Evolutionary conservation across 83 land plant genomes (phyloP), one percentile per base, ranked within the genome.

Genomic region (Thuja plicata): DNA sequence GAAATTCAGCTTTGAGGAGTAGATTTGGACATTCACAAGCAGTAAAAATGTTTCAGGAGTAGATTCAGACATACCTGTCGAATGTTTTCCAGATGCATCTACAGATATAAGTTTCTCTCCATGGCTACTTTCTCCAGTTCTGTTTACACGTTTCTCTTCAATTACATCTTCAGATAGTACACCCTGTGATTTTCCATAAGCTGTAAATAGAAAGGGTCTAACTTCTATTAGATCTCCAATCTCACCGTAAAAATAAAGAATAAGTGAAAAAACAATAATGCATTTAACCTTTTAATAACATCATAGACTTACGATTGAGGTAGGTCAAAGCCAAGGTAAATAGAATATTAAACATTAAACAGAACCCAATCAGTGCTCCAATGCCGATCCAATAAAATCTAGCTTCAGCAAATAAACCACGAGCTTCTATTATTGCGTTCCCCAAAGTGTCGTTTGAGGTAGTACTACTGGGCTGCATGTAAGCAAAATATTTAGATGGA

Each of bases 331-430:
- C 87, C 11, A 87, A 73, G 52, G 50, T 82, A 78, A 87, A 93
- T 16, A 91, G 40, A 87, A 86, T 74, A 84, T 93, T 93, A 66
- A 92, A 92, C 0, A 88, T 32, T 12, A 93, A 32, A 9, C 84
- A 66, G 73, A 86, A 93, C 50, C 93, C 94, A 78, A 90, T 16
- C 88, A 90, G 45, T 73, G 90, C 91, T 8, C 88, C 94, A 19
- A 90, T 81, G 17, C 94, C 93, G 84, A 91, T 87, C 94, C 94
- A 93, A 60, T 88, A 91, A 91, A 93, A 91, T 32, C 77, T 85
- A 5, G 89, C 70, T 37, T 90, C 81, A 24, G 87, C 81, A 80
- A 92, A 91, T 15, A 93, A 73, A 57, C 94, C 94, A 71, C 91
- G 93, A 85, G 88, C 32, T 78, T 90, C 85, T 60, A 93, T 50